Evolutionary conservation across 257 asterid species (phyloP).

Genomic region (Solanum appendiculatum): DNA sequence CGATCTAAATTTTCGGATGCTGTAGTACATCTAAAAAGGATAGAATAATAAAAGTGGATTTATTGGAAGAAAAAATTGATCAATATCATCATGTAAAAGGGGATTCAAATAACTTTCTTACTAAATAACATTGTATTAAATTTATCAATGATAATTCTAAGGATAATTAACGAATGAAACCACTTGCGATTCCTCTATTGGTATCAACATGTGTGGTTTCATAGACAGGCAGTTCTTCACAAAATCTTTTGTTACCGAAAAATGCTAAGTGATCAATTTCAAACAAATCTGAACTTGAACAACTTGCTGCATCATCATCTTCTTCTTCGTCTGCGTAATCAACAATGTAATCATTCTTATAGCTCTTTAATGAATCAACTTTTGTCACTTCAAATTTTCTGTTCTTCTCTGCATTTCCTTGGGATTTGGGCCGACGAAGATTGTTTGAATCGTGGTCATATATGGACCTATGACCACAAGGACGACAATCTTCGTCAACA

Average conservation of each 20-base stretch:
- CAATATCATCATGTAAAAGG: neutral
- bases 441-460: constrained; percentile 12
- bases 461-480: constrained; percentile 38
- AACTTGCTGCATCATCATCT: constrained; percentile 44
- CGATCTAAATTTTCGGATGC: neutral
- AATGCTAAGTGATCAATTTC: constrained; percentile 61
- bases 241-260: constrained; percentile 36
- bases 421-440: constrained; percentile 14
- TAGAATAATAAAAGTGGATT: neutral
- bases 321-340: constrained; percentile 5
- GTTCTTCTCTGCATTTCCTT: constrained; percentile 15
- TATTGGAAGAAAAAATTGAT: neutral
- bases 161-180: constrained; percentile 33
- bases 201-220: constrained; percentile 54
- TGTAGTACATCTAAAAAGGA: neutral
- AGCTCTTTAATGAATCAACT: constrained; percentile 5
- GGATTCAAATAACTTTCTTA: neutral
- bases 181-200: constrained; percentile 42
- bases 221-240: constrained; percentile 78
- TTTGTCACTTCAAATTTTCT: constrained; percentile 10
- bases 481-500: constrained; percentile 51
- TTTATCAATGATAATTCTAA: too few species aligned
- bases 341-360: neutral
- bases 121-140: neutral
- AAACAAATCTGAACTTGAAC: constrained; percentile 77